phyloP scores from a whole-genome alignment of 2,329 filamentous ascomycete genomes.

The Sporothrix luriei region DNA sequence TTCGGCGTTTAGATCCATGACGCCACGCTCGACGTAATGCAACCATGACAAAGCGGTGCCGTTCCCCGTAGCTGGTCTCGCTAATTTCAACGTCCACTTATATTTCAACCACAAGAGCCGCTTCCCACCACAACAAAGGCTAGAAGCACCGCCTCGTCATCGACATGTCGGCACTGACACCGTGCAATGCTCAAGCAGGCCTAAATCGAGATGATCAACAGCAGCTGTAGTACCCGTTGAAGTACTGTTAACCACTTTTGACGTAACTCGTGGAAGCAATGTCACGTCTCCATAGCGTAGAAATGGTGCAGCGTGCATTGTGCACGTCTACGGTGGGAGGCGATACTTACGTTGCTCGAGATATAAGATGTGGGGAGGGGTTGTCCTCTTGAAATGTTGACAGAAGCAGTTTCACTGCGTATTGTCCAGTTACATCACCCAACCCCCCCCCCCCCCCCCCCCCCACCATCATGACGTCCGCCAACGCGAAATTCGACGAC shows the following conservation, averaged over 20 bases:
- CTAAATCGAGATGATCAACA: background rate
- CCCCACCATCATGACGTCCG: conserved; percentile 46
- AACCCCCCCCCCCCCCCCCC: background rate
- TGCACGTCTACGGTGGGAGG: background rate
- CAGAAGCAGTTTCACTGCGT: no score
- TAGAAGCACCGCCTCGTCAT: background rate
- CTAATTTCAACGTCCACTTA: background rate
- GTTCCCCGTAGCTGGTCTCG: background rate
- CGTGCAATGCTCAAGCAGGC: background rate
- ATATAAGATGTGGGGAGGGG: background rate
- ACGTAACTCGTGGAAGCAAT: no score
- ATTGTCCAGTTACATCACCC: no score
- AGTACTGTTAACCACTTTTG: no score
- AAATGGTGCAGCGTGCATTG: background rate
- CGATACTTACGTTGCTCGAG: background rate
- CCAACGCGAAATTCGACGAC: conserved; percentile 62
- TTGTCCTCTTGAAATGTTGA: no score
- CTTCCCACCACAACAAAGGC: no score
- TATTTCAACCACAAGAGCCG: no score
- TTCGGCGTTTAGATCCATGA: no score
- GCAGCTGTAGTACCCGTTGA: no score
- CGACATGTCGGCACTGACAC: background rate
- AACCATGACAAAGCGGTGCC: background rate
- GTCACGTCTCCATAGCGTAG: no score
- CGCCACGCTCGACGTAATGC: background rate